Conservation (phyloP, 331 rosid species). For the Phaseolus coccineus region DNA sequence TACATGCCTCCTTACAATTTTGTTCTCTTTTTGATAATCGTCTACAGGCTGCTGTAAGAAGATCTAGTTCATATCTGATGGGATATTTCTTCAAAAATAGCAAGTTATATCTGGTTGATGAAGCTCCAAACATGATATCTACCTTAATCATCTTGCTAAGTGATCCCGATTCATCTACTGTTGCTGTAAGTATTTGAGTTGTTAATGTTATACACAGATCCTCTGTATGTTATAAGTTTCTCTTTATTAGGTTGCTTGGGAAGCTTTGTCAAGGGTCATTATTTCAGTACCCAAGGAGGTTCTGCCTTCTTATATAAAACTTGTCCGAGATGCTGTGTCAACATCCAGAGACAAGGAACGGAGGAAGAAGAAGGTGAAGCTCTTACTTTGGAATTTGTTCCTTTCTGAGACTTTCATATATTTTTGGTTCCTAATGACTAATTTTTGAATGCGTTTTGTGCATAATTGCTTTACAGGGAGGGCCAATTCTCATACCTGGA, state of each 20-base stretch:
- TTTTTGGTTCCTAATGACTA: slow-evolving; percentile 19
- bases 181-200: slow-evolving; percentile 59
- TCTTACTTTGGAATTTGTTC: slow-evolving; percentile 21
- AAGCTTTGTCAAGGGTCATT: slow-evolving; percentile 89
- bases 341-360: slow-evolving; percentile 94
- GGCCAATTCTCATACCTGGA: slow-evolving; percentile 89
- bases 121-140: slow-evolving; percentile 90
- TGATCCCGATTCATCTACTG: slow-evolving; percentile 86
- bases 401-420: not conserved
- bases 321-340: slow-evolving; percentile 98
- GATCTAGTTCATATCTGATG: slow-evolving; percentile 80
- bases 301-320: slow-evolving; percentile 88
- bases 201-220: slow-evolving; percentile 41
- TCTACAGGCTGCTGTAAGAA: slow-evolving; percentile 81
- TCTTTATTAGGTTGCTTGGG: slow-evolving; percentile 80
- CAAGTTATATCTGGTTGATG: slow-evolving; percentile 92
- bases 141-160: slow-evolving; percentile 86
- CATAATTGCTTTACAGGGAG: slow-evolving; percentile 74
- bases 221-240: slow-evolving; percentile 32
- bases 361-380: slow-evolving; percentile 90
- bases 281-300: slow-evolving; percentile 86
- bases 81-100: slow-evolving; percentile 94
- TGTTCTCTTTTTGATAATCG: slow-evolving; percentile 36
- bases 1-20: too few relatives aligned
- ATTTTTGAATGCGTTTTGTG: slow-evolving; percentile 24